Evolutionary conservation across 768 basidiomycete genomes (phyloP).

Genomic region (Rhodotorula toruloides): DNA sequence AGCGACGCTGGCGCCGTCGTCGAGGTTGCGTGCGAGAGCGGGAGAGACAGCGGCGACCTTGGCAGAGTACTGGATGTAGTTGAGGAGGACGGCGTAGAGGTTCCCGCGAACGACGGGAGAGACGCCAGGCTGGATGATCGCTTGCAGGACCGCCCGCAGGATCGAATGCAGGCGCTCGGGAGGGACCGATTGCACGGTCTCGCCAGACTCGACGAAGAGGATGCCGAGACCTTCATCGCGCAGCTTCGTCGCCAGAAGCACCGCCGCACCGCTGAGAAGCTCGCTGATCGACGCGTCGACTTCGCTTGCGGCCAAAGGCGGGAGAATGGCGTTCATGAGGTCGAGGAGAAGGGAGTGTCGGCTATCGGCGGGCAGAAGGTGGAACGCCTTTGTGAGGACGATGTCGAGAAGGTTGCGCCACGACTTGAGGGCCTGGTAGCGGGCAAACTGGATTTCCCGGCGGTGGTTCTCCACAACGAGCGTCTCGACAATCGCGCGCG

Average conservation of each 20-base stretch:
- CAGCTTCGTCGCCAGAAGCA: slow-evolving; percentile 81
- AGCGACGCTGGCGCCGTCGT: slow-evolving; percentile 31
- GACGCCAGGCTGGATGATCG: slow-evolving; percentile 67
- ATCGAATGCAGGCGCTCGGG: slow-evolving; percentile 71
- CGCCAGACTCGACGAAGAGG: slow-evolving; percentile 56
- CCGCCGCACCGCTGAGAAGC: slow-evolving; percentile 72
- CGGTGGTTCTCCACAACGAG: slow-evolving; percentile 84
- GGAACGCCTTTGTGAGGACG: slow-evolving; percentile 77
- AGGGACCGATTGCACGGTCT: slow-evolving; percentile 48
- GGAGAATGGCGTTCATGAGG: slow-evolving; percentile 72
- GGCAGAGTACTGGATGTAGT: slow-evolving; percentile 64
- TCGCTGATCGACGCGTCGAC: slow-evolving; percentile 68
- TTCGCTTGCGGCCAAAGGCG: slow-evolving; percentile 60
- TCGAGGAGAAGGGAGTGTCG: slow-evolving; percentile 88
- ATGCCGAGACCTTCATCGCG: slow-evolving; percentile 53
- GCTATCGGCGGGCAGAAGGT: slow-evolving; percentile 69
- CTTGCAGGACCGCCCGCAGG: slow-evolving; percentile 67
- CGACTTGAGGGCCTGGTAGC: slow-evolving; percentile 65
- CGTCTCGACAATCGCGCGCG: slow-evolving; percentile 69
- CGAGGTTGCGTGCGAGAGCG: slow-evolving; percentile 22
- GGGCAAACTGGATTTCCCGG: slow-evolving; percentile 68
- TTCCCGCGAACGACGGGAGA: slow-evolving; percentile 87
- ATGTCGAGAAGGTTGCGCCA: slow-evolving; percentile 84
- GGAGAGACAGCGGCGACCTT: slow-evolving; percentile 45
- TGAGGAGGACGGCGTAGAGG: slow-evolving; percentile 83